A percentile compares a stretch with the other conserved stretches of the same genome.
Conservation (phyloP, 2,329 filamentous ascomycete species). For the Botryosphaeria agaves region DNA sequence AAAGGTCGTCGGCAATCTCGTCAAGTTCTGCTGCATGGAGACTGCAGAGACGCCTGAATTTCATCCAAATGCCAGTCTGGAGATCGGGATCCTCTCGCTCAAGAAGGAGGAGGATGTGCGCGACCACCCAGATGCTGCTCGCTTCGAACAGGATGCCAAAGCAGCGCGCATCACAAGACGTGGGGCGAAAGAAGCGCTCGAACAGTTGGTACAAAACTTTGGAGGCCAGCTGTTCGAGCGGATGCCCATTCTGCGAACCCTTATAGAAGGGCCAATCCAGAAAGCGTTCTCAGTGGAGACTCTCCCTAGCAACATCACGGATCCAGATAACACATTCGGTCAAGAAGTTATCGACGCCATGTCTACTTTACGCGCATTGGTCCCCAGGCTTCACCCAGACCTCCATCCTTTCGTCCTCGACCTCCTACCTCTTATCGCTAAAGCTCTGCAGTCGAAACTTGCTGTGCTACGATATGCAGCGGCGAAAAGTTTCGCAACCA, state of each 20-base stretch:
- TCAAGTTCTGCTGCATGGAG: constrained; percentile 96
- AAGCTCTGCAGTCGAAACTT: constrained; percentile 69
- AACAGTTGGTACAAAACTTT: constrained; percentile 69
- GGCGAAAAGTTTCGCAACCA: constrained; percentile 90
- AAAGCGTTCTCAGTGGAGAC: constrained; percentile 51
- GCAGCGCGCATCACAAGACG: constrained; percentile 79
- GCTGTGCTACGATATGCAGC: constrained; percentile 94
- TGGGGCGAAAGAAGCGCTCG: constrained; percentile 84
- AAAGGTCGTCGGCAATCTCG: constrained; percentile 87
- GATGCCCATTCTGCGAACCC: constrained; percentile 61
- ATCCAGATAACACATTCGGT: constrained; percentile 59
- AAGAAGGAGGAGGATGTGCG: constrained; percentile 94
- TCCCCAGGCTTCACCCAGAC: constrained; percentile 67
- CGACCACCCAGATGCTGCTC: constrained; percentile 78
- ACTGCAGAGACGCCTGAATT: constrained; percentile 97
- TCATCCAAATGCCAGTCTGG: constrained; percentile 60
- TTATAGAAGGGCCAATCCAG: constrained; percentile 68
- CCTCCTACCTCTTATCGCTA: constrained; percentile 71
- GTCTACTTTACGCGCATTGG: constrained; percentile 78
- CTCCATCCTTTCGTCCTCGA: constrained; percentile 68
- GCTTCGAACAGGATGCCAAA: constrained; percentile 77
- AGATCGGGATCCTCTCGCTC: constrained; percentile 72
- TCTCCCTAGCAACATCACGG: constrained; percentile 54
- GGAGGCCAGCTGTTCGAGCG: constrained; percentile 61
- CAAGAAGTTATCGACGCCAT: constrained; percentile 90